phyloP scores from a whole-genome alignment of 2,329 filamentous ascomycete genomes.

The Aspergillus unguis region DNA sequence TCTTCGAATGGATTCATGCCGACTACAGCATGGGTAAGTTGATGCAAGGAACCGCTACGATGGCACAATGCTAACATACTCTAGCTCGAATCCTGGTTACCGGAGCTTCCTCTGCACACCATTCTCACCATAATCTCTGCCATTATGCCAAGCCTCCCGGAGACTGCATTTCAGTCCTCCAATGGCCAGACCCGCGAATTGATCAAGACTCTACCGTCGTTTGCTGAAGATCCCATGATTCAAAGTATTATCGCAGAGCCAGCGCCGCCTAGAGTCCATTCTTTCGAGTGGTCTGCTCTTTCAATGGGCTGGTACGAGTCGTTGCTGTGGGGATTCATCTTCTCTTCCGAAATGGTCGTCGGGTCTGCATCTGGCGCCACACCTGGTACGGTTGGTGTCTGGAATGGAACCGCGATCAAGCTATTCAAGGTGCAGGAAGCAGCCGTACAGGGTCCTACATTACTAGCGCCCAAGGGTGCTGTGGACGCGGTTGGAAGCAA shows the following conservation, averaged over 20 bases:
- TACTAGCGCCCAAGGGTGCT: constrained; percentile 81
- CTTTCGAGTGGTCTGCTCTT: constrained; percentile 90
- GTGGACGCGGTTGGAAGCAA: constrained; percentile 92
- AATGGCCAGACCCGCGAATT: constrained; percentile 42
- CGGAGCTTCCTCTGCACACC: constrained; percentile 83
- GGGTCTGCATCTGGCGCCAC: constrained; percentile 47
- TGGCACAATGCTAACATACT: constrained; percentile 17
- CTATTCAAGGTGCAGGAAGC: constrained; percentile 88
- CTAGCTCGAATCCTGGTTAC: constrained; percentile 88
- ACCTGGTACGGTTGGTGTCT: constrained; percentile 84
- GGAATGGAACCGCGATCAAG: constrained; percentile 86
- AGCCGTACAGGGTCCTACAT: constrained; percentile 70
- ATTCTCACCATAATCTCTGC: constrained; percentile 71
- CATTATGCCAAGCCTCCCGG: constrained; percentile 51
- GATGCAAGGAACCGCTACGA: background rate
- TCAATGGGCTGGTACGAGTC: constrained; percentile 95
- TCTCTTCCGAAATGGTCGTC: constrained; percentile 78
- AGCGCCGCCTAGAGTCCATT: constrained; percentile 71
- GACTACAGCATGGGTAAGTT: constrained; percentile 66
- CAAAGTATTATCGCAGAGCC: constrained; percentile 67
- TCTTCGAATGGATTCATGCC: constrained; percentile 65
- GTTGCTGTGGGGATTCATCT: constrained; percentile 88
- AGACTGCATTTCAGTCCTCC: constrained; percentile 42
- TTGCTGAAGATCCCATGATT: constrained; percentile 54
- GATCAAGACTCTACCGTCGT: constrained; percentile 43